Conservation (phyloP, 768 basidiomycete species). For the Mrakia frigida region DNA sequence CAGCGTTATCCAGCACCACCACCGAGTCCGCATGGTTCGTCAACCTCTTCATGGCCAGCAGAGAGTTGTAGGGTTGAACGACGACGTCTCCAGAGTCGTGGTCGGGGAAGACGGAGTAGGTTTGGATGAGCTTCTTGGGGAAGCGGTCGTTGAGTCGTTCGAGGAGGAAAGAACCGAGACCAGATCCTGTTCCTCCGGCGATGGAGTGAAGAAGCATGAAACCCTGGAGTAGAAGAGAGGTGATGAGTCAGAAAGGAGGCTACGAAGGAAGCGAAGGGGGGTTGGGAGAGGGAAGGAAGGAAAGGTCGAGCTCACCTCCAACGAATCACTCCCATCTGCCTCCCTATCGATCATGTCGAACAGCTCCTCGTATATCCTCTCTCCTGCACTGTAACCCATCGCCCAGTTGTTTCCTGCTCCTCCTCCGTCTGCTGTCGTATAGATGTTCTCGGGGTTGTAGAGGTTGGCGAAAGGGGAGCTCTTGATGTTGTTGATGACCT, state of each 20-base stretch:
- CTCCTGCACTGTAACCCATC: slow-evolving; percentile 84
- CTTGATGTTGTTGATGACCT: slow-evolving; percentile 96
- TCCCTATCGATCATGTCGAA: slow-evolving; percentile 99
- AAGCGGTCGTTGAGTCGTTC: slow-evolving; percentile 96
- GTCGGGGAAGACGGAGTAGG: slow-evolving; percentile 97
- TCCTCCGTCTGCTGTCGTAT: slow-evolving; percentile 92
- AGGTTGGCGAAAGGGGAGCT: slow-evolving; percentile 77
- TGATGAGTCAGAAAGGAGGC: not conserved
- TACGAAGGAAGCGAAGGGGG: not conserved
- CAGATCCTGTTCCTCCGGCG: slow-evolving; percentile 96
- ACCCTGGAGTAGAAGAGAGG: slow-evolving; percentile 54
- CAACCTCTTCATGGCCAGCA: slow-evolving; percentile 85
- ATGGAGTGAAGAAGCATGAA: slow-evolving; percentile 99
- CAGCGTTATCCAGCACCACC: slow-evolving; percentile 94
- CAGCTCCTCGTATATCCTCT: slow-evolving; percentile 86
- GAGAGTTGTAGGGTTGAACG: slow-evolving; percentile 95
- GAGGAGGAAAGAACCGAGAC: slow-evolving; percentile 93
- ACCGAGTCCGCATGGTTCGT: slow-evolving; percentile 96
- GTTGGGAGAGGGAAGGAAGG: not conserved
- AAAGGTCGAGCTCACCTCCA: slow-evolving; percentile 61
- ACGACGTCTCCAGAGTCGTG: slow-evolving; percentile 74
- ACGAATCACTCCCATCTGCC: slow-evolving; percentile 92
- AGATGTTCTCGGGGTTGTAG: slow-evolving; percentile 98
- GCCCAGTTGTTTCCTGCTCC: slow-evolving; percentile 99
- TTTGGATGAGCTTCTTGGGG: slow-evolving; percentile 98